Conservation (phyloP, 169 alveolate genomes). For the Eimeria necatrix region DNA sequence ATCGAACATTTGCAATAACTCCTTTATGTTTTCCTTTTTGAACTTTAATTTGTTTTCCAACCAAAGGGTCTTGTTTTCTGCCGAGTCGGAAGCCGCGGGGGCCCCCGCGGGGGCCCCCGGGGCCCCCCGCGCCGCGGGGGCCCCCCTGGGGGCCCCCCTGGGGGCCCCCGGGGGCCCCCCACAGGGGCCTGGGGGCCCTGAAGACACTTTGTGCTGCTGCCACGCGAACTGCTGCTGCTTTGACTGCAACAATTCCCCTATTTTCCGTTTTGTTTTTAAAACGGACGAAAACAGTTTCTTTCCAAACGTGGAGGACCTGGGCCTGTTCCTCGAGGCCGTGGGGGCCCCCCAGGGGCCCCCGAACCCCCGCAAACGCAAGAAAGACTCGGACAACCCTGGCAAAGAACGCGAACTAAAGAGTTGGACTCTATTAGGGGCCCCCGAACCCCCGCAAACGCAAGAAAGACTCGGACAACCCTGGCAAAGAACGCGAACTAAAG, state of each 20-base stretch:
- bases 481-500: not conserved
- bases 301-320: slow-evolving; percentile 45
- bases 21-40: slow-evolving; percentile 29
- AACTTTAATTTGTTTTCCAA: slow-evolving; percentile 50
- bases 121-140: not conserved
- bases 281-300: slow-evolving; percentile 1
- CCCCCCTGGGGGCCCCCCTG: slow-evolving; percentile 39
- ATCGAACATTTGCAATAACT: slow-evolving; percentile 41
- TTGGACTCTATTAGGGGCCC: not conserved
- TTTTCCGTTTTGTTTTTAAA: slow-evolving; percentile 7
- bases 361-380: not conserved
- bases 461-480: not conserved
- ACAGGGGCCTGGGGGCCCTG: not conserved
- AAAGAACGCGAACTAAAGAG: not conserved
- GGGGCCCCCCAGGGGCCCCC: too few species aligned
- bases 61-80: not conserved
- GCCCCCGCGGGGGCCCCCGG: not conserved
- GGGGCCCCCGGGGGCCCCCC: slow-evolving; percentile 46
- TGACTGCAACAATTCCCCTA: slow-evolving; percentile 55
- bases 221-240: slow-evolving; percentile 24
- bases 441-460: not conserved
- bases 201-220: not conserved
- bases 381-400: not conserved
- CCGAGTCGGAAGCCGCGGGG: not conserved
- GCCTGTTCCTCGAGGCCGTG: not conserved